phyloP scores from a whole-genome alignment of 371 early-diverging fungal genomes.

The Mucor velutinosus region DNA sequence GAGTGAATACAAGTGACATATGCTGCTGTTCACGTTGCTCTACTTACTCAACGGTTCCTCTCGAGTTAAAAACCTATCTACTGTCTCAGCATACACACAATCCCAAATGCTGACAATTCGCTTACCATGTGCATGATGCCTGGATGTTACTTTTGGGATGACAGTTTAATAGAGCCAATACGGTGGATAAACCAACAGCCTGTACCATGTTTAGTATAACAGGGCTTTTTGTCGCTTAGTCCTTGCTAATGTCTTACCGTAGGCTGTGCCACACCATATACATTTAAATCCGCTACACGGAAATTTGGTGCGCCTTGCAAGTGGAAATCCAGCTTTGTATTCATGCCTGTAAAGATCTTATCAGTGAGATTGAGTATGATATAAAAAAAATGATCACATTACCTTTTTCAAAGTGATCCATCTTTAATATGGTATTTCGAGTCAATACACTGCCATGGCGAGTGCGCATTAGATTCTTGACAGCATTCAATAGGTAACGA shows the following conservation, averaged over 20 bases:
- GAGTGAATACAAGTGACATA: background rate
- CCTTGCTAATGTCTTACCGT: constrained; percentile 34
- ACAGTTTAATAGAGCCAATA: constrained; percentile 59
- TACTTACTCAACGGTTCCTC: constrained; percentile 64
- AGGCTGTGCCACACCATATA: constrained; percentile 73
- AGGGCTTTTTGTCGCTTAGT: background rate
- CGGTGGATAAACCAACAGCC: constrained; percentile 60
- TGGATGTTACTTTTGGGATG: constrained; percentile 35
- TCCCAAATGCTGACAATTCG: background rate
- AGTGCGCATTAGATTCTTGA: constrained; percentile 37
- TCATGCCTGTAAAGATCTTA: constrained; percentile 31
- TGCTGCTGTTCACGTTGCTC: background rate
- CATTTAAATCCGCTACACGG: constrained; percentile 59
- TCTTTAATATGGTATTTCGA: constrained; percentile 62
- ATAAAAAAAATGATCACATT: background rate
- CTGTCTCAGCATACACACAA: background rate
- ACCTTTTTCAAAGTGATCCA: constrained; percentile 66
- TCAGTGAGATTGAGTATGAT: background rate
- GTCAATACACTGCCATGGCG: constrained; percentile 59
- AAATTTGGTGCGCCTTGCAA: constrained; percentile 77
- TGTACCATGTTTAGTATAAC: constrained; percentile 2
- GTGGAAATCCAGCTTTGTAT: constrained; percentile 61
- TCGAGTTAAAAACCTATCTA: constrained; percentile 65
- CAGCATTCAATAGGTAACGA: constrained; percentile 27
- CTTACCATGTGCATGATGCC: constrained; percentile 43